These are phyloP conservation scores for Diplotaxis tenuifolia DNA, from an alignment of 345 rosid species.

Conservation along the genomic window DNA sequence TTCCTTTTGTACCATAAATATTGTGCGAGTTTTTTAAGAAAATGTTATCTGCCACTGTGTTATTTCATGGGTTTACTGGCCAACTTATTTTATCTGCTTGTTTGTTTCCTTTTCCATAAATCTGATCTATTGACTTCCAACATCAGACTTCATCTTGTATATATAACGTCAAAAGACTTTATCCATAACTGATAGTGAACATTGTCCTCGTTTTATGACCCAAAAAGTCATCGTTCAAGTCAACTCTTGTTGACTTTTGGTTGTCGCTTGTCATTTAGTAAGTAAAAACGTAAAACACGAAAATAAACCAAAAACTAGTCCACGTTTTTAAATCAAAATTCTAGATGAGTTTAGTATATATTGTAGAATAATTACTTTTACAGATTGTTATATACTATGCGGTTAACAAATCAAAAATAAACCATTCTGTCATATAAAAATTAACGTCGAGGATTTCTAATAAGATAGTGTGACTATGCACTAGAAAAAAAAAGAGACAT, in stretches of 20 bases:
- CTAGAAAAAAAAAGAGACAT: no score
- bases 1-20: constrained; percentile 14
- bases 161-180: neutral
- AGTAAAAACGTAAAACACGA: no score
- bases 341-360: neutral
- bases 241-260: neutral
- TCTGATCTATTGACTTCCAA: neutral
- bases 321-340: neutral
- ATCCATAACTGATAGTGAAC: neutral
- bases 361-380: neutral
- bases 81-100: no score
- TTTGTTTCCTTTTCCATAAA: no score
- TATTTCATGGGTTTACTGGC: no score
- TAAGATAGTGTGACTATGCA: no score
- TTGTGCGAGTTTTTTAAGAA: no score
- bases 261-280: neutral
- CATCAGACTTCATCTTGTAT: neutral
- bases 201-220: neutral
- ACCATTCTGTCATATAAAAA: neutral
- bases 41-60: no score
- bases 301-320: neutral
- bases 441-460: no score
- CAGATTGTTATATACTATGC: neutral
- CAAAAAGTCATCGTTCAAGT: neutral
- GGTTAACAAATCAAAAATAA: neutral